phyloP scores from a whole-genome alignment of 305 asterid genomes.

The Solanum aculeatissimum region DNA sequence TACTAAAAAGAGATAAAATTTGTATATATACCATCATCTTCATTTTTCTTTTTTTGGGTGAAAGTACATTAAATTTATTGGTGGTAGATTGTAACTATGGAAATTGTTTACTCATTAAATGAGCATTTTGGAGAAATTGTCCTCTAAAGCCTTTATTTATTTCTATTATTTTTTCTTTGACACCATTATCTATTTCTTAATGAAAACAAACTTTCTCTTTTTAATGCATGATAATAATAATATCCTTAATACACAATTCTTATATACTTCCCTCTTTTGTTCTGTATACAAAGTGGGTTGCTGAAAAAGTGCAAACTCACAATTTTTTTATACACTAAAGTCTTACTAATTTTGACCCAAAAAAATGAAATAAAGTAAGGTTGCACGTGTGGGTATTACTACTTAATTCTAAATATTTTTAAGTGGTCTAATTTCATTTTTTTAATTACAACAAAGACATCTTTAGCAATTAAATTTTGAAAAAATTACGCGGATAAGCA shows the following conservation, averaged over 20 bases:
- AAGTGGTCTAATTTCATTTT: neutral
- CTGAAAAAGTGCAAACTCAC: neutral
- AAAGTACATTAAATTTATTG: neutral
- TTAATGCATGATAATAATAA: neutral
- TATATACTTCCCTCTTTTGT: neutral
- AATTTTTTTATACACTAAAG: neutral
- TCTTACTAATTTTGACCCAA: neutral
- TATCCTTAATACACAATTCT: neutral
- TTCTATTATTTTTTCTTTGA: neutral
- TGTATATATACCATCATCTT: neutral
- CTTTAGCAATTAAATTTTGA: neutral
- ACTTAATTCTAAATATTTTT: neutral
- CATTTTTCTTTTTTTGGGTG: fast-evolving
- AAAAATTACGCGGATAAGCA: too few species aligned
- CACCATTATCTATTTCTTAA: neutral
- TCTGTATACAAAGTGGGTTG: neutral
- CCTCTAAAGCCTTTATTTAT: neutral
- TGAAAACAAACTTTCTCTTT: neutral
- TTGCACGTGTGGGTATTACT: slow-evolving; percentile 1
- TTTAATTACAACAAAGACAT: neutral
- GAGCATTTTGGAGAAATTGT: neutral
- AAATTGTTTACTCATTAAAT: neutral
- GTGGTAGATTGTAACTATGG: neutral
- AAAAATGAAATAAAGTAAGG: neutral
- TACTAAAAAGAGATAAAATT: neutral